Evolutionary conservation across 805 yeast genomes (phyloP).

Genomic region (Cyberlindnera amylophila): DNA sequence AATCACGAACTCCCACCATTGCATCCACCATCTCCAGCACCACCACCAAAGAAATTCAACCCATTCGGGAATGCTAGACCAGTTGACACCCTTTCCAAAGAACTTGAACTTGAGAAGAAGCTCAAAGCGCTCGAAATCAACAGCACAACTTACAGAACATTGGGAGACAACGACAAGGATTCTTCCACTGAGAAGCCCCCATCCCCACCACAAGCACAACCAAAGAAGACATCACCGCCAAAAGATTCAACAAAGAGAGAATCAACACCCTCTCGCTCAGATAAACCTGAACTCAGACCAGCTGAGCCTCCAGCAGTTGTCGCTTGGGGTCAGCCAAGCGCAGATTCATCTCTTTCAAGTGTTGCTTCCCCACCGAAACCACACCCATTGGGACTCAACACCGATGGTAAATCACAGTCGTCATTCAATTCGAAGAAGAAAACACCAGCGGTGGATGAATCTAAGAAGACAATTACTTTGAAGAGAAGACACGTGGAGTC

Average conservation of each 20-base stretch:
- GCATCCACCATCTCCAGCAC: conserved; percentile 20
- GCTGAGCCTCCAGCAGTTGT: conserved; percentile 12
- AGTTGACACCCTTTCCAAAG: conserved; percentile 67
- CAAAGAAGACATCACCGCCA: neutral
- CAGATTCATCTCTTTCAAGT: conserved; percentile 1
- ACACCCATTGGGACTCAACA: conserved; percentile 7
- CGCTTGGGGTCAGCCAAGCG: conserved; percentile 14
- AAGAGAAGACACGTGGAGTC: conserved; percentile 16
- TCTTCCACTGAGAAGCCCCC: neutral
- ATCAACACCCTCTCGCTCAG: neutral
- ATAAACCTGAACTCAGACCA: conserved; percentile 11
- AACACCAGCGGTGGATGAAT: neutral
- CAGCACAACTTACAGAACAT: conserved; percentile 35
- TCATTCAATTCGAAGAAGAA: conserved; percentile 9
- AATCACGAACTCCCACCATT: conserved; percentile 14
- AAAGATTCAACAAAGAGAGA: neutral
- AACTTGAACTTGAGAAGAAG: conserved; percentile 56
- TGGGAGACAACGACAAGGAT: conserved; percentile 15
- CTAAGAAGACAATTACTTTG: conserved; percentile 13
- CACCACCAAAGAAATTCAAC: conserved; percentile 41
- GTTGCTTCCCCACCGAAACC: conserved; percentile 17
- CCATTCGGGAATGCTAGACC: conserved; percentile 89
- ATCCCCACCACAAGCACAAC: neutral
- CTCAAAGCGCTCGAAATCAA: conserved; percentile 41
- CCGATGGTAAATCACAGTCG: conserved; percentile 6